phyloP scores from a whole-genome alignment of 106 monocot species.

The Dendrobium officinale region DNA sequence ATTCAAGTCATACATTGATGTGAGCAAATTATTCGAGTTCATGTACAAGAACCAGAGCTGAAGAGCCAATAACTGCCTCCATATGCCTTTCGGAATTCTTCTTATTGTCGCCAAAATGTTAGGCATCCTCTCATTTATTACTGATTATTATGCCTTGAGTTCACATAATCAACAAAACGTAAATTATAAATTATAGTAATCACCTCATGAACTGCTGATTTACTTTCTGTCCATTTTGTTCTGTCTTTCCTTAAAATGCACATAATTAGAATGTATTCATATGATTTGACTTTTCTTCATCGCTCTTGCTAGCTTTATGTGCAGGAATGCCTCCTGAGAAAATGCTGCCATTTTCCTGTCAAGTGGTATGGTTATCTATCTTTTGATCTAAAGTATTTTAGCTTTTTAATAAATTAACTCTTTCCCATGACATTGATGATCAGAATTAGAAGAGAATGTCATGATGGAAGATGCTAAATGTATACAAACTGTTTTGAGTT shows the following conservation, averaged over 20 bases:
- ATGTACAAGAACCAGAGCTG: background rate
- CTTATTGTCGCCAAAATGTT: background rate
- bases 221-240: background rate
- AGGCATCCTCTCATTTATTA: background rate
- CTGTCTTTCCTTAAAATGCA: background rate
- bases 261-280: background rate
- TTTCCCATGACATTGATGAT: background rate
- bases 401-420: background rate
- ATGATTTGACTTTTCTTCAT: background rate
- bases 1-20: background rate
- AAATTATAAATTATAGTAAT: no score
- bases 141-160: background rate
- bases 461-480: no score
- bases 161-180: no score
- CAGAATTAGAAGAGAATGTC: no score
- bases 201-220: background rate
- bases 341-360: slow-evolving; percentile 76
- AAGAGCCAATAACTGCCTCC: background rate
- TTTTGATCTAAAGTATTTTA: background rate
- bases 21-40: background rate
- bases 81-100: background rate
- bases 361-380: slow-evolving; percentile 42
- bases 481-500: no score
- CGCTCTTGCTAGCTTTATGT: slow-evolving; percentile 34
- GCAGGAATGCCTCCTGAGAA: slow-evolving; percentile 67